Percentiles rank a stretch among this genome's conserved stretches.
These are phyloP conservation scores for Lipomyces yarrowii DNA, from an alignment of 1,139 yeast species.

Conservation along the genomic window DNA sequence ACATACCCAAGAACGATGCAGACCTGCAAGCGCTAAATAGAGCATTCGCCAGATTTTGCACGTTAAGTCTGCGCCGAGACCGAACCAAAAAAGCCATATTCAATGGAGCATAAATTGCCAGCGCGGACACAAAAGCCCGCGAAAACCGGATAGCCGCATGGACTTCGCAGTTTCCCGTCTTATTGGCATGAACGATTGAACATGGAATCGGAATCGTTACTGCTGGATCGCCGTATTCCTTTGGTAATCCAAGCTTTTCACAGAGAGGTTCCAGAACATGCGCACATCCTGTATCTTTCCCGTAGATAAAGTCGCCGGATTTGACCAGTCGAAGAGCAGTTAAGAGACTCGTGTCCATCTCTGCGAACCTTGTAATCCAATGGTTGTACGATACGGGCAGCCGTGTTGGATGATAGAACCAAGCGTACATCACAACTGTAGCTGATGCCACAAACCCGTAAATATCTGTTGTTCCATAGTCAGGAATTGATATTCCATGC, in stretches of 20 bases:
- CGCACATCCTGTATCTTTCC: slow-evolving; percentile 37
- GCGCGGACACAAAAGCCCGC: slow-evolving; percentile 46
- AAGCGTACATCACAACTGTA: slow-evolving; percentile 45
- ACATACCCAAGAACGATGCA: slow-evolving; percentile 47
- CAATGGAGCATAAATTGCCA: slow-evolving; percentile 40
- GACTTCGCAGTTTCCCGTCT: slow-evolving; percentile 44
- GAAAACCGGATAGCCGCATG: slow-evolving; percentile 47
- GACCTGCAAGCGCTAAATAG: slow-evolving; percentile 41
- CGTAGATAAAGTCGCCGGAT: slow-evolving; percentile 41
- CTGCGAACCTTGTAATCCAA: slow-evolving; percentile 51
- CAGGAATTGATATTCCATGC: background rate
- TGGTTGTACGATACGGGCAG: slow-evolving; percentile 46
- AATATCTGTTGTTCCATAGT: slow-evolving; percentile 7
- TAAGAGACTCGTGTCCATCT: slow-evolving; percentile 46
- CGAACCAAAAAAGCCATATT: slow-evolving; percentile 36
- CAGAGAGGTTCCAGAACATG: slow-evolving; percentile 36
- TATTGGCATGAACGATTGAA: slow-evolving; percentile 45
- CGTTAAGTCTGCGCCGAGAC: slow-evolving; percentile 2
- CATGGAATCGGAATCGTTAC: slow-evolving; percentile 47
- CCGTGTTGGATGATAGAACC: slow-evolving; percentile 47
- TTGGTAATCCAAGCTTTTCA: slow-evolving; percentile 25
- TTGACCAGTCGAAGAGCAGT: slow-evolving; percentile 42
- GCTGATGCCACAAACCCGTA: slow-evolving; percentile 29
- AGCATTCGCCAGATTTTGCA: background rate
- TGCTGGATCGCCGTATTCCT: slow-evolving; percentile 33